Evolutionary conservation across 2,329 filamentous ascomycete genomes (phyloP), one percentile per base, ranked within the genome.

Genomic region (Hansfordia pulvinata): DNA sequence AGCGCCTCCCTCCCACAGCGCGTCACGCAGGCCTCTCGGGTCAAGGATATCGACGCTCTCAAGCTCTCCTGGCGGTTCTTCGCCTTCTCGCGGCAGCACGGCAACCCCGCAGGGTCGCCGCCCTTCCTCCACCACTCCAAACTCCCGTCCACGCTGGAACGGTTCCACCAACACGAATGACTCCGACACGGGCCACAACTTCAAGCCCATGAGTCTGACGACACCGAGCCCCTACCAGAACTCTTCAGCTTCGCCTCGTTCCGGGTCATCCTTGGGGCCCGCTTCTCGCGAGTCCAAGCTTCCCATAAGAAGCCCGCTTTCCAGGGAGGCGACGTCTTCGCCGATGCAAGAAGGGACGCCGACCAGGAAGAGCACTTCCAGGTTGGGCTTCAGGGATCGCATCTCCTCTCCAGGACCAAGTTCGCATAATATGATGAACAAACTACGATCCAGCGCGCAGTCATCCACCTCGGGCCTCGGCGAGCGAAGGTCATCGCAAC

Each of bases 91-190:
- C 30, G 50, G 59, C 32, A 50, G 52, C 13, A 62, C 69, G 7
- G 56, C 61, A 8, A 70, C 69, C 0, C 63, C 67, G 5, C 64
- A 53, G 35, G 40, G 46, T 31, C 40, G 56, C 50, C 36, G 51
- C 41, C 25, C 65, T 30, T 44, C 55, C 20, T 54, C 60, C 2
- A 58, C 58, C 8, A 37, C 61, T 18, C 46, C 47, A 12, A 54
- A 65, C 30, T 60, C 67, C 30, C 71, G 77, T 26, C 82, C 82
- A 4, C 66, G 73, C 31, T 90, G 82, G 82, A 88, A 76, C 43
- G 44, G 42, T 8, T 79, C 74, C 17, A 69, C 73, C 5, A 83
- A 77, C 40, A 65, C 69, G 4, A 54, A 55, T 6, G 65, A 73
- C 33, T 56, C 73, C n/a, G 64, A 76, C 17, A 66, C 69, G n/a